phyloP scores from a whole-genome alignment of 345 rosid genomes.

The Populus alba region DNA sequence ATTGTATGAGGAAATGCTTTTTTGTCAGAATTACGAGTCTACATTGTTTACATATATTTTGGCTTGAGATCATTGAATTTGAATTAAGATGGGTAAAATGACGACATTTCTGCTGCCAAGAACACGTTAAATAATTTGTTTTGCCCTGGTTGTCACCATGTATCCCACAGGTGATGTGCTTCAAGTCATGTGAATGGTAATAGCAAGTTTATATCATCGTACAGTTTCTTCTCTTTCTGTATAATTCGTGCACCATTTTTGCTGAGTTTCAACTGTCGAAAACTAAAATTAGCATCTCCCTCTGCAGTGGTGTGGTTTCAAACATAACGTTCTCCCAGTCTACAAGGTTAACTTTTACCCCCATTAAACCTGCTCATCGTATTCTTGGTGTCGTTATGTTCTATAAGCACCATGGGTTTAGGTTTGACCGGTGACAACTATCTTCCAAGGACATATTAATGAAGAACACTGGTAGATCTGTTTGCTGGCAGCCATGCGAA shows the following conservation, averaged over 20 bases:
- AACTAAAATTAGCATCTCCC: conserved; percentile 29
- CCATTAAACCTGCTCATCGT: conserved; percentile 30
- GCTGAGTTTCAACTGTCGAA: background rate
- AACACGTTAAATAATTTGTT: too few relatives aligned
- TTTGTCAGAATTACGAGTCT: background rate
- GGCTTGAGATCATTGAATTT: background rate
- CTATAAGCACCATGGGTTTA: conserved; percentile 13
- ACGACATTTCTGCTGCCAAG: background rate
- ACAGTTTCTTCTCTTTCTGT: background rate
- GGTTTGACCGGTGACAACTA: conserved; percentile 4
- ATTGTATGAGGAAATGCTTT: background rate
- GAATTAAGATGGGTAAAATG: background rate
- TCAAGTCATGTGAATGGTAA: background rate
- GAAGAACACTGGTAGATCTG: background rate
- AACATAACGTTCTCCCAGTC: conserved; percentile 33
- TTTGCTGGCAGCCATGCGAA: background rate
- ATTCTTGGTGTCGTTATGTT: conserved; percentile 29
- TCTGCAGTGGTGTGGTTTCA: conserved; percentile 37
- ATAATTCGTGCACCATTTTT: background rate
- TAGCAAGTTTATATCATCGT: background rate
- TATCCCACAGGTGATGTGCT: background rate
- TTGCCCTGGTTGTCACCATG: too few relatives aligned
- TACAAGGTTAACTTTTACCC: conserved; percentile 25
- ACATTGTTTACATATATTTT: background rate
- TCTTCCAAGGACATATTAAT: background rate